Evolutionary conservation across 768 basidiomycete genomes (phyloP).

Genomic region (Podaxis sp.): DNA sequence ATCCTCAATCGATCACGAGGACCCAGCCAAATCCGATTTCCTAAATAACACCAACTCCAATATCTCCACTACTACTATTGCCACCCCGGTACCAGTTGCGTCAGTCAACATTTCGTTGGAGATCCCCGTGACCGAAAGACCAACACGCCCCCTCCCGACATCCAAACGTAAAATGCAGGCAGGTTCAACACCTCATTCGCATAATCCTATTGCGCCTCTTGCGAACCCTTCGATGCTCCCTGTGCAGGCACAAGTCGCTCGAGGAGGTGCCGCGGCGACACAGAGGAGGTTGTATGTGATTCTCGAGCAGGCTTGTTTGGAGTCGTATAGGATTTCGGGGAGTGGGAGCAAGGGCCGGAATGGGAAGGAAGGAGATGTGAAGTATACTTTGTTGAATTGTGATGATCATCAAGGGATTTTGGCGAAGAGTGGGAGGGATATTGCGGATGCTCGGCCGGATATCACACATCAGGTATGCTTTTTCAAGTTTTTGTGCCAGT

Average conservation of each 20-base stretch:
- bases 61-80: slow-evolving; percentile 16
- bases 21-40: not conserved
- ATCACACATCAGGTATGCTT: slow-evolving; percentile 91
- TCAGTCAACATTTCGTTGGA: not conserved
- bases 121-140: slow-evolving; percentile 33
- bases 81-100: slow-evolving; percentile 10
- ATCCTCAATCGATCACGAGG: slow-evolving; percentile 17
- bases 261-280: slow-evolving; percentile 44
- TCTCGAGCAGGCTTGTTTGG: slow-evolving; percentile 91
- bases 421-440: slow-evolving; percentile 96
- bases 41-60: slow-evolving; percentile 19
- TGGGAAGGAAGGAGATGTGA: slow-evolving; percentile 74
- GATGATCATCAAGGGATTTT: slow-evolving; percentile 99
- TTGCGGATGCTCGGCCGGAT: slow-evolving; percentile 98
- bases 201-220: slow-evolving; percentile 42
- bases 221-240: slow-evolving; percentile 82
- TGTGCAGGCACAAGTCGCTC: slow-evolving; percentile 71
- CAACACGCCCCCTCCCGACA: slow-evolving; percentile 59
- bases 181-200: slow-evolving; percentile 24
- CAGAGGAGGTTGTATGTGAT: slow-evolving; percentile 83
- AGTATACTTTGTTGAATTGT: slow-evolving; percentile 96
- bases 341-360: slow-evolving; percentile 48
- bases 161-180: slow-evolving; percentile 52
- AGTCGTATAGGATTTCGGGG: slow-evolving; percentile 84
- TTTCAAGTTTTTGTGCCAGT: not conserved